These are phyloP conservation scores for Komagataea norvegica DNA, from an alignment of 1,139 yeast genomes.

Conservation along the genomic window DNA sequence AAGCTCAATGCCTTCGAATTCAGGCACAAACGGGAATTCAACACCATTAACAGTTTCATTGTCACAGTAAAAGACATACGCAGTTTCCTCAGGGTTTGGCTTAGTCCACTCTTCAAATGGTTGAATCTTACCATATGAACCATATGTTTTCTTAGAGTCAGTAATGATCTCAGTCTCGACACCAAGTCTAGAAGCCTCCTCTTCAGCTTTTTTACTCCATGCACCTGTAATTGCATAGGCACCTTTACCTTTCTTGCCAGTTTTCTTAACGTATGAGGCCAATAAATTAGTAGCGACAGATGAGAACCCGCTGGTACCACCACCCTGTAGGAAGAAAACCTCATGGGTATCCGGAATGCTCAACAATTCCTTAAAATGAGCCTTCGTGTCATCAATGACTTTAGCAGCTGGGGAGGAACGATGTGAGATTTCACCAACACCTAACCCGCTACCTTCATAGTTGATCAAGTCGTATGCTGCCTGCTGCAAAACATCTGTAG, in stretches of 20 bases:
- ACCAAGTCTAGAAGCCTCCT: constrained; percentile 84
- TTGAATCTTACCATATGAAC: constrained; percentile 68
- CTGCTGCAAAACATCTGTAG: constrained; percentile 75
- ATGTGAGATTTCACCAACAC: constrained; percentile 94
- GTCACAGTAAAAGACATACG: constrained; percentile 88
- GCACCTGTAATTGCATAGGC: constrained; percentile 89
- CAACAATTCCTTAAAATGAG: constrained; percentile 56
- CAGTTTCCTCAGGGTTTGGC: constrained; percentile 49
- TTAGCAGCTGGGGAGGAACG: constrained; percentile 79
- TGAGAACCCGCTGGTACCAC: constrained; percentile 95
- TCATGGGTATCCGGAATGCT: constrained; percentile 88
- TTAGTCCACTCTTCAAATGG: constrained; percentile 57
- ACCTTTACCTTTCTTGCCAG: constrained; percentile 71
- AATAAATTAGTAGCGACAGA: constrained; percentile 78
- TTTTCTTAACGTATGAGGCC: constrained; percentile 65
- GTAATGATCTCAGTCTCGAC: constrained; percentile 66
- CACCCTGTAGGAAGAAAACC: constrained; percentile 93
- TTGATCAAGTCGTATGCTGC: constrained; percentile 80
- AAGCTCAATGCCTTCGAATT: constrained; percentile 59
- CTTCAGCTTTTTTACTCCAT: constrained; percentile 86
- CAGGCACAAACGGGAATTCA: constrained; percentile 62
- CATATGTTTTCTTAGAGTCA: constrained; percentile 52
- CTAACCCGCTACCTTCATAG: constrained; percentile 66
- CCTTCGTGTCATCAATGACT: constrained; percentile 74
- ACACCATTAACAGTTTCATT: constrained; percentile 95